phyloP scores from a whole-genome alignment of 305 asterid genomes.

The Rubia balearica region DNA sequence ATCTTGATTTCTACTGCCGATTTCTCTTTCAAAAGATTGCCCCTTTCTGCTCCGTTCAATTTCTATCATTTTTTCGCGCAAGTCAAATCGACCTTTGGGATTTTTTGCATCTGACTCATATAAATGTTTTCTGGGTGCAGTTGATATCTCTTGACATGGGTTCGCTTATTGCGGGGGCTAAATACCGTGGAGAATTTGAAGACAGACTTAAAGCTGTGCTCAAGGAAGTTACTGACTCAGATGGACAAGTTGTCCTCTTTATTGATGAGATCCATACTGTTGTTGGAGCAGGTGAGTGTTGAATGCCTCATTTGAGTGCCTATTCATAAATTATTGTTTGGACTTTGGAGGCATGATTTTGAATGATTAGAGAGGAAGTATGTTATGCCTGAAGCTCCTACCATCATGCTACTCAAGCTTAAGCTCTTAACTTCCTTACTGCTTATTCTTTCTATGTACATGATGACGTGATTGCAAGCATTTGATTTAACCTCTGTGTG shows the following conservation, averaged over 20 bases:
- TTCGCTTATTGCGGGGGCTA: constrained; percentile 24
- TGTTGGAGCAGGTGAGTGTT: constrained; percentile 20
- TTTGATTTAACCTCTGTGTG: background rate
- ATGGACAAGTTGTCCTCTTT: constrained; percentile 23
- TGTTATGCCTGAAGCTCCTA: background rate
- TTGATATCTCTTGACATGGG: constrained; percentile 27
- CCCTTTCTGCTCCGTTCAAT: background rate
- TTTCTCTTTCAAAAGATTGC: background rate
- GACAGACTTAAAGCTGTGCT: constrained; percentile 25
- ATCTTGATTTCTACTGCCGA: constrained; percentile 14
- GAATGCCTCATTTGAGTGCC: background rate
- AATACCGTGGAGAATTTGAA: constrained; percentile 25
- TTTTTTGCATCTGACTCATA: background rate
- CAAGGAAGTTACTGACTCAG: constrained; percentile 26
- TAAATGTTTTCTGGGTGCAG: constrained; percentile 8
- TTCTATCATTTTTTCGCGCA: background rate
- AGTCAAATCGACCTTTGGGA: background rate
- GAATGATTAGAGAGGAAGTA: background rate
- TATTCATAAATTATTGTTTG: background rate
- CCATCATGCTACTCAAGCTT: background rate
- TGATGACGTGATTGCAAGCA: background rate
- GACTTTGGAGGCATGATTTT: constrained; percentile 1
- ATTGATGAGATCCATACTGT: constrained; percentile 26
- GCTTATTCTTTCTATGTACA: background rate
- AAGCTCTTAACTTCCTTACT: background rate